Conservation (phyloP, 2,329 filamentous ascomycete species). For the Thermothelomyces thermophilus region DNA sequence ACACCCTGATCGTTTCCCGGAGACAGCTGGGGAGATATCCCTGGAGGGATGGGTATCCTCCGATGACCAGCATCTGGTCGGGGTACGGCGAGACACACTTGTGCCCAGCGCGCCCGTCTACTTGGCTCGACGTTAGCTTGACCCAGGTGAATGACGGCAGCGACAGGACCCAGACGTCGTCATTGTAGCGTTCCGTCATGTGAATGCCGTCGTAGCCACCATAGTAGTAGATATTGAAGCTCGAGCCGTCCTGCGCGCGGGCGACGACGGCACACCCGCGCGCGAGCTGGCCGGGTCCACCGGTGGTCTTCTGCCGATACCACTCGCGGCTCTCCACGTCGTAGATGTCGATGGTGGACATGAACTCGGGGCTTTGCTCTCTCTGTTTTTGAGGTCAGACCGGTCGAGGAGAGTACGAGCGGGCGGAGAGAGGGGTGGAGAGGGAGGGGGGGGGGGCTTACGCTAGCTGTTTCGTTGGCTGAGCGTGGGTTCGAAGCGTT, state of each 20-base stretch:
- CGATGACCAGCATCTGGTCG: constrained; percentile 72
- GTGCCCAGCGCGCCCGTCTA: constrained; percentile 60
- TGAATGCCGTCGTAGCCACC: constrained; percentile 61
- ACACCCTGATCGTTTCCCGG: constrained; percentile 53
- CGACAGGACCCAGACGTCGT: constrained; percentile 76
- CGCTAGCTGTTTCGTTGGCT: constrained; percentile 33
- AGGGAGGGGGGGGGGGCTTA: constrained; percentile 30
- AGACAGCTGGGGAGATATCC: constrained; percentile 40
- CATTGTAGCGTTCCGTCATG: constrained; percentile 35
- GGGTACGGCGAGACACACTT: constrained; percentile 70
- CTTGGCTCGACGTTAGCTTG: constrained; percentile 38
- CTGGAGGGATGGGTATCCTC: constrained; percentile 49
- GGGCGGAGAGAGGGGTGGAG: too few relatives aligned
- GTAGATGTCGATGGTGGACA: constrained; percentile 66
- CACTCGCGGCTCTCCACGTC: constrained; percentile 64
- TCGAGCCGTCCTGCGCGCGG: constrained; percentile 63
- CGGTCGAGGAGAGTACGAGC: background rate
- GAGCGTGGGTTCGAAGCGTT: constrained; percentile 25
- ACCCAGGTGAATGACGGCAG: constrained; percentile 79
- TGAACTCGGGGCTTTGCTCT: constrained; percentile 63
- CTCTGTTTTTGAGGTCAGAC: constrained; percentile 38
- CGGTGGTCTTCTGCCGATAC: constrained; percentile 61
- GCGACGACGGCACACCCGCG: constrained; percentile 69
- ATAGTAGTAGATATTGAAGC: constrained; percentile 79
- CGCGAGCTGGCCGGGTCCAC: constrained; percentile 49